A percentile compares a stretch with the other conserved stretches of the same genome.
Conservation (phyloP, 2,329 filamentous ascomycete species). For the Aureobasidium sp. region DNA sequence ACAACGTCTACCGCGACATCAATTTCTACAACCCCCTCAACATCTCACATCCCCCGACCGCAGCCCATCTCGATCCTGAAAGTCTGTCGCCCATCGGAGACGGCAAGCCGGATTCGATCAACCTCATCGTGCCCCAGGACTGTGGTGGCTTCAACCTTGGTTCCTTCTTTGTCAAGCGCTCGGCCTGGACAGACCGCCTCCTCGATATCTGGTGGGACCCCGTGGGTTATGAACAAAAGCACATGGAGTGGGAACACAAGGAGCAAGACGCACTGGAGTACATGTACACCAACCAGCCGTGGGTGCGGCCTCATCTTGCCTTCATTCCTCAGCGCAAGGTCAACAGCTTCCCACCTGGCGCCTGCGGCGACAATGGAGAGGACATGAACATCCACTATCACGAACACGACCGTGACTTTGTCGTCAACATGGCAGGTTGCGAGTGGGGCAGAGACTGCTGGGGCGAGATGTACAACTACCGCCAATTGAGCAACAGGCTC, state of each 20-base stretch:
- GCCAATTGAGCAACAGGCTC: slow-evolving; percentile 80
- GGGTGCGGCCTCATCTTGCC: slow-evolving; percentile 79
- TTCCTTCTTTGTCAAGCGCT: slow-evolving; percentile 83
- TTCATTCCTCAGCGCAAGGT: slow-evolving; percentile 88
- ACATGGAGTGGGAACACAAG: slow-evolving; percentile 99
- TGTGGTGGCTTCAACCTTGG: slow-evolving; percentile 94
- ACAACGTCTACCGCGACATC: slow-evolving; percentile 84
- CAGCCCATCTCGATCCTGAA: slow-evolving; percentile 62
- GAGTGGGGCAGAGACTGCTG: slow-evolving; percentile 96
- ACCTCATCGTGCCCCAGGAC: slow-evolving; percentile 84
- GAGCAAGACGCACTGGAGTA: slow-evolving; percentile 94
- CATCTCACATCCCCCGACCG: slow-evolving; percentile 70
- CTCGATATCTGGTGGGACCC: slow-evolving; percentile 99
- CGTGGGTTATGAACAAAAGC: slow-evolving; percentile 92
- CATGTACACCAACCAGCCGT: slow-evolving; percentile 83
- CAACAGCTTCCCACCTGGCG: slow-evolving; percentile 88
- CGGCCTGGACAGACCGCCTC: slow-evolving; percentile 80
- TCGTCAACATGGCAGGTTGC: slow-evolving; percentile 98
- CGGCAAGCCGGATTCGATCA: slow-evolving; percentile 67
- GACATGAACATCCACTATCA: slow-evolving; percentile 76
- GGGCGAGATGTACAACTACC: slow-evolving; percentile 95
- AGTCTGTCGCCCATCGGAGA: slow-evolving; percentile 69
- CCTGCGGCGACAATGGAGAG: slow-evolving; percentile 70
- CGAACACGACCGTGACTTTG: slow-evolving; percentile 75
- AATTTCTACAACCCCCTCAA: slow-evolving; percentile 94